phyloP scores from a whole-genome alignment of 1,284 basidiomycete species.

The Fistulina hepatica region DNA sequence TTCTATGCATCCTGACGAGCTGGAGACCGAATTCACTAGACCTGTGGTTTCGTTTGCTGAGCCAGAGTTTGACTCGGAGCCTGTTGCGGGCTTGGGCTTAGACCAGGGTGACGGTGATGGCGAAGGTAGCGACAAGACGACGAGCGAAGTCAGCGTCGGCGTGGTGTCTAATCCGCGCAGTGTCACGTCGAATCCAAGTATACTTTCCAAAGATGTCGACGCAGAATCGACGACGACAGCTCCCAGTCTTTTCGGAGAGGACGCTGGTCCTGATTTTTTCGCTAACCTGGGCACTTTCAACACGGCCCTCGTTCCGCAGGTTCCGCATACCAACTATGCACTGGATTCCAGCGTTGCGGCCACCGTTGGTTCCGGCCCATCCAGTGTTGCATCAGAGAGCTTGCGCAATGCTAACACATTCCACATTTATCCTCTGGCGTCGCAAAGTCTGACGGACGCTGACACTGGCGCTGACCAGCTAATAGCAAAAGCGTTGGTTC shows the following conservation, averaged over 20 bases:
- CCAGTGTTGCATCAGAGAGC: constrained; percentile 70
- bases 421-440: constrained; percentile 83
- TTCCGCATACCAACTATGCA: constrained; percentile 72
- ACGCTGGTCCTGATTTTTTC: constrained; percentile 73
- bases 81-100: constrained; percentile 24
- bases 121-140: constrained; percentile 45
- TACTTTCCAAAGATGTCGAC: constrained; percentile 48
- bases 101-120: too few relatives aligned
- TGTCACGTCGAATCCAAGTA: constrained; percentile 53
- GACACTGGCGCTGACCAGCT: constrained; percentile 74
- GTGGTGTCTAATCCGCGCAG: constrained; percentile 21
- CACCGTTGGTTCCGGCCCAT: constrained; percentile 79
- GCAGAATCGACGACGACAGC: constrained; percentile 73
- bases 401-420: constrained; percentile 68
- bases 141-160: constrained; percentile 56
- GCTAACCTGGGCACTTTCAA: constrained; percentile 63
- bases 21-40: constrained; percentile 40
- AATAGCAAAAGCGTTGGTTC: constrained; percentile 86
- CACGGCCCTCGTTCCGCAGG: constrained; percentile 32
- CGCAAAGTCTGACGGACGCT: too few relatives aligned
- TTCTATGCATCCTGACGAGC: too few relatives aligned
- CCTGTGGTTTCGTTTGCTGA: constrained; percentile 70
- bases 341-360: constrained; percentile 85
- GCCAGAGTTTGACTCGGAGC: constrained; percentile 38
- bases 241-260: constrained; percentile 84